phyloP scores from a whole-genome alignment of 495 filamentous ascomycete genomes.

The Neurospora sp. region DNA sequence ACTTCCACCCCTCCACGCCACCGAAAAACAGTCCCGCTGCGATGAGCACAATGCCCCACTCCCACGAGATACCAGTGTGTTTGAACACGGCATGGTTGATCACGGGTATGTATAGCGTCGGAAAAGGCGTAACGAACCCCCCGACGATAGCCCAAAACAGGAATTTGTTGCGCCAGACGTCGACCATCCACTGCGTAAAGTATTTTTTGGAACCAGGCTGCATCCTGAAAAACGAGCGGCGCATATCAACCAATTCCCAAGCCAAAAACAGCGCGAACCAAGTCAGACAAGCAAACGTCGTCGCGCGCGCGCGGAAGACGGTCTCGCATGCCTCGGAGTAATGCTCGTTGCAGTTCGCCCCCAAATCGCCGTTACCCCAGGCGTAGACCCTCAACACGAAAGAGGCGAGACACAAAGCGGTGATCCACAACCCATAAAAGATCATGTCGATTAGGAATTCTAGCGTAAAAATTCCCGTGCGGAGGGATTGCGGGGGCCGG shows the following conservation, averaged over 20 bases:
- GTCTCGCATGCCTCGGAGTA: constrained; percentile 43
- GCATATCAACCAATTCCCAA: constrained; percentile 64
- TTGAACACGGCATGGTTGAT: constrained; percentile 64
- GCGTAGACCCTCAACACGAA: constrained; percentile 50
- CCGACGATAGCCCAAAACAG: constrained; percentile 63
- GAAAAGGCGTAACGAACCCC: constrained; percentile 63
- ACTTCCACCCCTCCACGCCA: constrained; percentile 49
- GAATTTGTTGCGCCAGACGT: constrained; percentile 62
- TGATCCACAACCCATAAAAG: constrained; percentile 62
- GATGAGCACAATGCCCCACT: constrained; percentile 55
- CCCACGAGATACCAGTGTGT: constrained; percentile 60
- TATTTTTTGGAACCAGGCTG: constrained; percentile 49
- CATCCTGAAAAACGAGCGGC: constrained; percentile 57
- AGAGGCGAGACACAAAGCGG: constrained; percentile 37
- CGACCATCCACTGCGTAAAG: constrained; percentile 40
- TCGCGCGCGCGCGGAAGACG: constrained; percentile 66
- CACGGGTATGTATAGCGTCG: constrained; percentile 48
- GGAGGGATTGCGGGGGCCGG: constrained; percentile 55
- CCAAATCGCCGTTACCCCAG: constrained; percentile 58
- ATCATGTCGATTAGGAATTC: constrained; percentile 66
- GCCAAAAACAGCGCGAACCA: constrained; percentile 63
- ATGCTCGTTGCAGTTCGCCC: constrained; percentile 51
- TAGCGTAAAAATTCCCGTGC: constrained; percentile 55
- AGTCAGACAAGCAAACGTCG: constrained; percentile 66
- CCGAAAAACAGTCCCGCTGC: constrained; percentile 52